Evolutionary conservation across 1,284 basidiomycete species (phyloP).

Genomic region (Irpex sp.): DNA sequence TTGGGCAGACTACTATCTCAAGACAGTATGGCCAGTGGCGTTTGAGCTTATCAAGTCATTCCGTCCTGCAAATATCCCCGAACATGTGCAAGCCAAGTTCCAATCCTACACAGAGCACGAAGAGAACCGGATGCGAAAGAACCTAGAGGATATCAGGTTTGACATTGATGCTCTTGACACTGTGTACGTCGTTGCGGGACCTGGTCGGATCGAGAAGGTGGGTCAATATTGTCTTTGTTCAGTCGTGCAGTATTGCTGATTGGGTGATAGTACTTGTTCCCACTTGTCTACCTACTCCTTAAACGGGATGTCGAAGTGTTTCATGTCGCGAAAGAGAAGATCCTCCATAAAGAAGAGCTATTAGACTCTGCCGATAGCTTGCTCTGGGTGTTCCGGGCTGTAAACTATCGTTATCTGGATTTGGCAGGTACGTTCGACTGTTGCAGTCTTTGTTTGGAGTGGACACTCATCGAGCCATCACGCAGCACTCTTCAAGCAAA

Average conservation of each 20-base stretch:
- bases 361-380: constrained; percentile 21
- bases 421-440: constrained; percentile 16
- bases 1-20: constrained; percentile 21
- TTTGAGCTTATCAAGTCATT: constrained; percentile 16
- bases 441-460: not conserved
- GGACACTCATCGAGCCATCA: not conserved
- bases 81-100: constrained; percentile 18
- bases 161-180: constrained; percentile 23
- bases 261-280: constrained; percentile 18
- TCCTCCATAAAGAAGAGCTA: constrained; percentile 22
- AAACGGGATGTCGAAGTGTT: constrained; percentile 23
- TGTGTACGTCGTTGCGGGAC: constrained; percentile 19
- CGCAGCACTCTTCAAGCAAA: constrained; percentile 20
- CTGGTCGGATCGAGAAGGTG: constrained; percentile 24
- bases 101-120: constrained; percentile 15
- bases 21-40: constrained; percentile 17
- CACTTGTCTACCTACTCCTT: constrained; percentile 22
- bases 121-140: constrained; percentile 16
- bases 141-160: constrained; percentile 18
- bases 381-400: constrained; percentile 19
- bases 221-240: not conserved
- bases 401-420: constrained; percentile 16
- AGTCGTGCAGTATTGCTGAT: not conserved
- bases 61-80: constrained; percentile 11
- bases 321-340: constrained; percentile 14